Base-by-base conservation (phyloP, 805 yeast species). In the Millerozyma miso region DNA sequence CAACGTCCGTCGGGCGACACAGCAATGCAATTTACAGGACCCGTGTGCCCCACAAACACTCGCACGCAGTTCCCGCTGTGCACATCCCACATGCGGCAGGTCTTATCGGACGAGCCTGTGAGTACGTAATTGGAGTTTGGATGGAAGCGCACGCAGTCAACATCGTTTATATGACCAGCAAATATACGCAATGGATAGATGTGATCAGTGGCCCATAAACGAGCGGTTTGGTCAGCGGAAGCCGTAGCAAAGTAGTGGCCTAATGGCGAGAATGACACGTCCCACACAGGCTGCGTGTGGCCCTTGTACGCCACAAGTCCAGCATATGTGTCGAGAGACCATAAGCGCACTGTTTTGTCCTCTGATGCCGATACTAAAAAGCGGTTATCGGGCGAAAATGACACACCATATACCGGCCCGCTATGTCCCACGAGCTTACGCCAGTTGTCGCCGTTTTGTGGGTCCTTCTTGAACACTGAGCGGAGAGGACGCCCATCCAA, bases 211-310 rank as follows among this genome's bases (percentile, higher is more conserved):
- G 96, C 89, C 99, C 99, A 93, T 43, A 93, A 72, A 48, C 98
- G 77, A 1, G 98, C 98, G 0, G 99, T 93, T 62, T 90, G 97
- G 60, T 93, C 99, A 59, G 90, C 97, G 2, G 97, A 88, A 0
- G 95, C 97, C 0, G 97, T 90, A n/a, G 95, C 97, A 64, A 93
- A 93, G 67, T 93, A 93, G 66, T 93, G 98, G 4, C 99, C 99
- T 54, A 86, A 69, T 2, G 99, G 99, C 2, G 96, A 83, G 58
- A 88, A 93, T 54, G 85, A 79, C 5, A 93, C 97, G 60, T 93
- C 98, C 99, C 99, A 93, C 19, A 93, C 85, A 1, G 99, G 98
- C 52, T 88, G 95, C 55, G 83, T 88, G 59, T 93, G 99, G 6
- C 98, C 97, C 61, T 88, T 88, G 67, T 93, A 93, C n/a, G 89